Conservation (phyloP, 768 basidiomycete genomes). For the Boletus coccyginus region DNA sequence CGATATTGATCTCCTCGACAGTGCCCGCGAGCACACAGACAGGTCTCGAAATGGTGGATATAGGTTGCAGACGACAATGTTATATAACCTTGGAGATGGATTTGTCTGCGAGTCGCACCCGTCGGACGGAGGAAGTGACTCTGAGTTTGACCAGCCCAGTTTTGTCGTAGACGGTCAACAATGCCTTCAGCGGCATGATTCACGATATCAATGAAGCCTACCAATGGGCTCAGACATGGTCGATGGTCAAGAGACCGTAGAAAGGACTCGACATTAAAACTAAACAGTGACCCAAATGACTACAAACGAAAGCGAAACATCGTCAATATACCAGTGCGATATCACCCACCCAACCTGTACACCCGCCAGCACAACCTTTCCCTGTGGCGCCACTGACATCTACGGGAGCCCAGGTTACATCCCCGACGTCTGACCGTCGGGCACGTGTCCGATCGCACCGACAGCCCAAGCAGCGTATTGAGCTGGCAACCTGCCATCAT, state of each 20-base stretch:
- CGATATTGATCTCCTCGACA: constrained; percentile 98
- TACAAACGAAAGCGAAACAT: constrained; percentile 1
- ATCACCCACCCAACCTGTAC: constrained; percentile 30
- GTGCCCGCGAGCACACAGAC: constrained; percentile 89
- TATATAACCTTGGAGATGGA: constrained; percentile 89
- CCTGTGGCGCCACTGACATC: constrained; percentile 30
- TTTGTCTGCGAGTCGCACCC: constrained; percentile 79
- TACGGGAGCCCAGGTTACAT: constrained; percentile 31
- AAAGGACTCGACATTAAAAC: neutral
- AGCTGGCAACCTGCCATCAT: constrained; percentile 16
- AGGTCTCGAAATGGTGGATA: constrained; percentile 94
- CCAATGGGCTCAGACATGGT: constrained; percentile 31
- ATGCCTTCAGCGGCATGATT: constrained; percentile 44
- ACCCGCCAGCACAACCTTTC: constrained; percentile 33
- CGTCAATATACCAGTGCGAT: constrained; percentile 3
- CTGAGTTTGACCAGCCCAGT: constrained; percentile 81
- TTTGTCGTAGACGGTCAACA: constrained; percentile 97
- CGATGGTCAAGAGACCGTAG: constrained; percentile 6
- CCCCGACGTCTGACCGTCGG: constrained; percentile 25
- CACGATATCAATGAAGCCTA: constrained; percentile 8
- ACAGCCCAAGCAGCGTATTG: constrained; percentile 27
- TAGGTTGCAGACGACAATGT: constrained; percentile 97
- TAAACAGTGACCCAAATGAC: constrained; percentile 10
- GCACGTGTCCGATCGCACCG: constrained; percentile 17
- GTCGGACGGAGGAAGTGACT: constrained; percentile 96